Conservation (phyloP, 2,329 filamentous ascomycete genomes). For the Xylaria sp. region DNA sequence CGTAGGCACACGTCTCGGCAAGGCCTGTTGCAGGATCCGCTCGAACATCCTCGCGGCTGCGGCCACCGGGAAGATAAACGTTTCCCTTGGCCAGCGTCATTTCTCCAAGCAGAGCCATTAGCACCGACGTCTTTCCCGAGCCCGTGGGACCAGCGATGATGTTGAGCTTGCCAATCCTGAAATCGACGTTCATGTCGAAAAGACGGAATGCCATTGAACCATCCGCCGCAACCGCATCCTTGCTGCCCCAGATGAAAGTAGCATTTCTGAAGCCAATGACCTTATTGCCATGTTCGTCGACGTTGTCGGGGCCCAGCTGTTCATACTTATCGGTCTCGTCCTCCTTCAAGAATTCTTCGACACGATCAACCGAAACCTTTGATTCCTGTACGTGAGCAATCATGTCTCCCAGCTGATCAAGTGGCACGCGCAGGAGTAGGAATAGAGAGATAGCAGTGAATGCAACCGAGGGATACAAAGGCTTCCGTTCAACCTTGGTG, state of each 20-base stretch:
- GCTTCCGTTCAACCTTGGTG: constrained; percentile 86
- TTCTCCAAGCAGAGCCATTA: constrained; percentile 95
- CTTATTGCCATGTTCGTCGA: constrained; percentile 68
- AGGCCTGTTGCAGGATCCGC: constrained; percentile 82
- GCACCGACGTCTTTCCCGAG: constrained; percentile 90
- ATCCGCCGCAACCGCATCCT: constrained; percentile 61
- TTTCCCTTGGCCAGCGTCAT: constrained; percentile 85
- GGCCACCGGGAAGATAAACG: constrained; percentile 83
- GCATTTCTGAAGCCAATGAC: constrained; percentile 84
- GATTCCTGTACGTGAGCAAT: constrained; percentile 97
- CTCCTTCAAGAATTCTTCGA: constrained; percentile 90
- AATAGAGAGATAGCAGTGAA: constrained; percentile 97
- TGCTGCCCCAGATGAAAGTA: constrained; percentile 86
- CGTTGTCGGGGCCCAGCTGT: constrained; percentile 73
- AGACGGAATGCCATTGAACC: constrained; percentile 78
- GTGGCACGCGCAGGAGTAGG: constrained; percentile 85
- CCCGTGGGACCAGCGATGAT: constrained; percentile 92
- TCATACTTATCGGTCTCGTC: constrained; percentile 95
- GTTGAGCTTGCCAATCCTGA: constrained; percentile 84
- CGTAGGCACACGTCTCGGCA: constrained; percentile 92
- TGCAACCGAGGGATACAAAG: constrained; percentile 85
- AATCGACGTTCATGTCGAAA: constrained; percentile 80
- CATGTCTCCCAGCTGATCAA: constrained; percentile 98
- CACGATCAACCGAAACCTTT: constrained; percentile 94
- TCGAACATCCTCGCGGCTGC: constrained; percentile 81